Evolutionary conservation across 768 basidiomycete genomes (phyloP).

Genomic region (Mycena galericulata): DNA sequence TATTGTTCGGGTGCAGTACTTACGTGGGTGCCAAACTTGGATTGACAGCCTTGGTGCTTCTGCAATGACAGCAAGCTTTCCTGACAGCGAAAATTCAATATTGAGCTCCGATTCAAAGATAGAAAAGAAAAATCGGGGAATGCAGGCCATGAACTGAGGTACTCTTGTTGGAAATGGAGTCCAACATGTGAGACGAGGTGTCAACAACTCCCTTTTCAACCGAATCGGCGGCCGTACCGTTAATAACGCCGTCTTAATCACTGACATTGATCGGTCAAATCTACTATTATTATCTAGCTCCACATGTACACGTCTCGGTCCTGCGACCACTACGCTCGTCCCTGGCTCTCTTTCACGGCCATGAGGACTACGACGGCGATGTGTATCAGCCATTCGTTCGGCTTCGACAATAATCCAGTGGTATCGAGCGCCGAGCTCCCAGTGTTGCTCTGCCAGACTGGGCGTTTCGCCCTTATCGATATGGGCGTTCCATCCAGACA

Average conservation of each 20-base stretch:
- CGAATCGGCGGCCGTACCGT: not conserved
- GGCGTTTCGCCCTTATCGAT: not conserved
- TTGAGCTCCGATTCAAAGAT: not conserved
- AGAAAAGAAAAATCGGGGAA: not conserved
- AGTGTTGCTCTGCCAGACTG: not conserved
- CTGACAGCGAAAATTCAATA: not conserved
- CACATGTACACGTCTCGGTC: not conserved
- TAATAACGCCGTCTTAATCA: too few relatives aligned
- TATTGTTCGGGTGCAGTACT: too few relatives aligned
- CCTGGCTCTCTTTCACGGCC: too few relatives aligned
- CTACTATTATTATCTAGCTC: not conserved
- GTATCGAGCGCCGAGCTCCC: conserved; percentile 1
- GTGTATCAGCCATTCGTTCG: conserved; percentile 2
- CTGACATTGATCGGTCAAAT: not conserved
- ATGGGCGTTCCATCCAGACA: conserved; percentile 5
- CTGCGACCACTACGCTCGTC: not conserved
- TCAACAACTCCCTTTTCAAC: not conserved
- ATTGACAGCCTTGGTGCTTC: too few relatives aligned
- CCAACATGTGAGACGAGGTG: not conserved
- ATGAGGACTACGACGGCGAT: conserved; percentile 1
- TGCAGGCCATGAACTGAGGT: too few relatives aligned
- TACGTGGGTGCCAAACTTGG: too few relatives aligned
- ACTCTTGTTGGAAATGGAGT: too few relatives aligned
- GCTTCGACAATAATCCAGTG: conserved; percentile 7
- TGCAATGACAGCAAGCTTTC: too few relatives aligned